Conservation (phyloP, 1,284 basidiomycete genomes). For the Ustilago bromivora region DNA sequence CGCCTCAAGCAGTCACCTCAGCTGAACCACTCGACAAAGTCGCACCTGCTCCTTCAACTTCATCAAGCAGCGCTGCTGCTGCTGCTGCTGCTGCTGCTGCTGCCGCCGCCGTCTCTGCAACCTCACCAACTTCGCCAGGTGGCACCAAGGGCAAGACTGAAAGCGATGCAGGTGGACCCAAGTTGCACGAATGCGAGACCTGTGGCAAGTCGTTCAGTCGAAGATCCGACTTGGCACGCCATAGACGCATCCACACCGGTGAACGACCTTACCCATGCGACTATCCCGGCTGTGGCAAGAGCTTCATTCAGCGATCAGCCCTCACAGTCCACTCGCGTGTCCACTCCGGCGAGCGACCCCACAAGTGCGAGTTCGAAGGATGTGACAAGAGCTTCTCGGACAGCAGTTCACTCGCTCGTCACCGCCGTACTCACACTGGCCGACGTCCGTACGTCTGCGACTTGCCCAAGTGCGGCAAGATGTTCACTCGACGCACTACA, state of each 20-base stretch:
- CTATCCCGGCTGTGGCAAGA: conserved; percentile 72
- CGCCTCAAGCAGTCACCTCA: conserved; percentile 12
- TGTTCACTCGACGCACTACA: conserved; percentile 69
- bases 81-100: conserved; percentile 13
- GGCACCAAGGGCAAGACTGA: conserved; percentile 52
- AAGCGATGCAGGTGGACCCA: conserved; percentile 68
- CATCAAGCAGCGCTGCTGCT: conserved; percentile 11
- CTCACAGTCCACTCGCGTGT: conserved; percentile 86
- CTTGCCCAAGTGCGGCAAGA: conserved; percentile 65
- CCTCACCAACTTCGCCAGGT: conserved; percentile 36
- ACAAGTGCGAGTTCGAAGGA: conserved; percentile 76
- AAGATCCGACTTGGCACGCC: conserved; percentile 70
- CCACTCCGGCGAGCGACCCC: conserved; percentile 89
- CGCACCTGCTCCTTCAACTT: conserved; percentile 12
- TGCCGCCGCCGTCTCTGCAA: conserved; percentile 22
- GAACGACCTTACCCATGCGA: conserved; percentile 79
- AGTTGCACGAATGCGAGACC: conserved; percentile 66
- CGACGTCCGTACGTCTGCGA: conserved; percentile 70
- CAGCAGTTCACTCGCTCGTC: conserved; percentile 74
- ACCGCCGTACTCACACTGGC: conserved; percentile 80
- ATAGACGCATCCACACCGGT: conserved; percentile 88
- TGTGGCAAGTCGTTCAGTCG: conserved; percentile 68
- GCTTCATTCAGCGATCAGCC: conserved; percentile 72
- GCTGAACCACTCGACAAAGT: conserved; percentile 20
- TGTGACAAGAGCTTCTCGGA: conserved; percentile 76